Evolutionary conservation across 768 basidiomycete genomes (phyloP), one percentile per base, ranked within the genome.

Genomic region (Pulveroboletus ravenelii): DNA sequence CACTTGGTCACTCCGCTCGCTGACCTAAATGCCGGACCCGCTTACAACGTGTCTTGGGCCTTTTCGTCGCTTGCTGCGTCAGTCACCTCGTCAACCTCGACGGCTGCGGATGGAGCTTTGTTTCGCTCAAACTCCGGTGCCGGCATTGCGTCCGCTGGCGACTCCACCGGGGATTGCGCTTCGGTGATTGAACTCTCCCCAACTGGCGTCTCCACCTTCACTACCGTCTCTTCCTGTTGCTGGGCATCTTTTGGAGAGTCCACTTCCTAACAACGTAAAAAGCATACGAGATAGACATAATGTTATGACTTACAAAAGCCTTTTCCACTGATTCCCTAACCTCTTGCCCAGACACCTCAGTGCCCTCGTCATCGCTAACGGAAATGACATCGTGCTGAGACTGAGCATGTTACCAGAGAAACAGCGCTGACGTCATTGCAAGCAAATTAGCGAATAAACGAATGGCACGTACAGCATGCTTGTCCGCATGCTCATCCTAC

Each of bases 191-290:
- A 46, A 15, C 2, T 32, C 14, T 51, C 41, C 30, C 48, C 45
- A 37, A 25, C 37, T 25, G 52, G 30, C 18, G 7, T 34, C 23
- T 52, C 46, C 6, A 17, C 47, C 46, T 45, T 41, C 10, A 51
- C 59, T 32, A 57, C 55, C 18, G 10, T 54, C 32, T 62, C 63
- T 39, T 72, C 66, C 15, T 29, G 53, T 50, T 50, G 57, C 50
- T 66, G 58, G n/a, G 69, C 61, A 18, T 62, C 58, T 39, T 60
- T 69, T 14, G 69, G 66, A 43, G 70, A 61, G 50, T 70, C 70
- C 23, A 53, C 44, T 23, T 57, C 56, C 69, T 72, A 40, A 23
- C 20, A 32, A 47, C 52, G 52, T 58, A 31, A 55, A 32, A 39
- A 32, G 6, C 7, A 35, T 30, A 20, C 34, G 5, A 45, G 31